Base-by-base conservation (phyloP, 1,139 yeast genomes). In the Suhomyces yuchorum region DNA sequence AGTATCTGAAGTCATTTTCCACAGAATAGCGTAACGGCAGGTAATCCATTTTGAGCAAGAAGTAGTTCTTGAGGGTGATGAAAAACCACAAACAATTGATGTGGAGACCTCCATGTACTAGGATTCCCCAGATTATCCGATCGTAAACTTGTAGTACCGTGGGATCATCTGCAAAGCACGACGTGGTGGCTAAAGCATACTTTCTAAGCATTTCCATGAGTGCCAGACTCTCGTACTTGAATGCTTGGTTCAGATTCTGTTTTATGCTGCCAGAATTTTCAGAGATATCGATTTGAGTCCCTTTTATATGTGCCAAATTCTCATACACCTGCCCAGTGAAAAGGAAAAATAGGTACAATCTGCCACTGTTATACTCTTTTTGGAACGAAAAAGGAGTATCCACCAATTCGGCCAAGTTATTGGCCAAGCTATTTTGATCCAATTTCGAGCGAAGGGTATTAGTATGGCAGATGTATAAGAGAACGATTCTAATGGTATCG, bases 101-200 rank as follows among this genome's bases (percentile, higher is more conserved):
- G 51, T 74, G 78, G 20, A 70, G 59, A 0, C 78, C 79, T 9
- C 83, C 84, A 47, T 63, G 67, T 48, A 77, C 53, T 11, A 75
- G 40, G 3, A 78, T 51, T 0, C 73, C 74, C 67, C 75, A 70
- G 2, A 77, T 44, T 0, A 79, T 60, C 18, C 69, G 57, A 40
- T 75, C 72, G 46, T 70, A 69, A 0, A 73, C 48, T 2, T 51
- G 43, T 3, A 67, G 51, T 7, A 67, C 56, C 1, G 60, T 48
- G 0, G 73, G 70, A 53, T 78, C 79, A 56, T 78, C 82, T 1
- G 51, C 49, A 0, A 62, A 51, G 47, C 59, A 62, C 12, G 59
- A 39, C 2, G 66, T 55, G 0, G 69, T 49, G 1, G 73, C 70
- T 5, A 66, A 44, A 5, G 73, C 59, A 43, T 71, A 67, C 46